These are phyloP conservation scores for Vitis rupestris DNA, from an alignment of 164 flowering plant genomes.

Conservation along the genomic window DNA sequence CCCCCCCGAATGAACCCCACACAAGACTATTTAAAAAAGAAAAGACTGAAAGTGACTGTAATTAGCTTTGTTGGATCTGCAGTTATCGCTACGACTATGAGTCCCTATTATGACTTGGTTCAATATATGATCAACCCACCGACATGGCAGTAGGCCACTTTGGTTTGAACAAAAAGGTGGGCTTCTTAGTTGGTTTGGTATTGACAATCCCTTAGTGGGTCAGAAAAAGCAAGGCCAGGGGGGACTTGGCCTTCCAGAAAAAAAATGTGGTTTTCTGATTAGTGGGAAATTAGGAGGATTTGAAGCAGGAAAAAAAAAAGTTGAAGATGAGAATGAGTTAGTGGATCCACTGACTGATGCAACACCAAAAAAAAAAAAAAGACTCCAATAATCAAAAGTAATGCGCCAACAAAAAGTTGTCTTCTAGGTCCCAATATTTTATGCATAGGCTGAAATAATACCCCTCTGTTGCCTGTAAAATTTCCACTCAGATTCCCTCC, in stretches of 20 bases:
- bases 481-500: background rate
- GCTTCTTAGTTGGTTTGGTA: background rate
- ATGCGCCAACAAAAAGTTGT: slow-evolving; percentile 8
- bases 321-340: slow-evolving; percentile 35
- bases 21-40: background rate
- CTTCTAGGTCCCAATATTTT: background rate
- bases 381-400: slow-evolving; percentile 22
- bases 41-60: background rate
- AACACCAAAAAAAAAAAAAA: slow-evolving; percentile 4
- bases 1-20: background rate
- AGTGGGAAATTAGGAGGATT: slow-evolving; percentile 28
- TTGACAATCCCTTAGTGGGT: too few species aligned
- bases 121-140: too few species aligned
- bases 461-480: slow-evolving; percentile 1
- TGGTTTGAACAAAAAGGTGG: too few species aligned
- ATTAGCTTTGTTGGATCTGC: background rate
- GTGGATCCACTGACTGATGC: slow-evolving; percentile 28
- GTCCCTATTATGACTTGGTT: too few species aligned
- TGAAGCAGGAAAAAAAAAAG: slow-evolving; percentile 15
- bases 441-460: background rate
- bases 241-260: too few species aligned
- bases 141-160: too few species aligned
- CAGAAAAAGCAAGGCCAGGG: too few species aligned
- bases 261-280: slow-evolving; percentile 4
- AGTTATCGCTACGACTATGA: too few species aligned